phyloP scores from a whole-genome alignment of 139 green algal genomes.

The Dunaliella primolecta region DNA sequence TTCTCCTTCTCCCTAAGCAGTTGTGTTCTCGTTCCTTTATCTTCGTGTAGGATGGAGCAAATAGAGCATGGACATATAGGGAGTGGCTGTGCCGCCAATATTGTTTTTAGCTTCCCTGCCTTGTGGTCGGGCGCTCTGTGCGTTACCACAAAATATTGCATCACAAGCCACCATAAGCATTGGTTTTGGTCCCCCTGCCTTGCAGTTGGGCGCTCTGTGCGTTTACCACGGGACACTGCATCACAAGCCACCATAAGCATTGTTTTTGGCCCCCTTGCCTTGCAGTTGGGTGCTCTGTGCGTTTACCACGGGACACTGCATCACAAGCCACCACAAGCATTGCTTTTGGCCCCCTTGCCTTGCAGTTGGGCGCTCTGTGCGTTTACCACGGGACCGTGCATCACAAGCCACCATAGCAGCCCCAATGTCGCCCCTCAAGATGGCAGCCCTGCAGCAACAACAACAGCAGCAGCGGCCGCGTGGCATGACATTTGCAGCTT shows the following conservation, averaged over 20 bases:
- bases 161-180: neutral
- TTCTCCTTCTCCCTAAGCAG: too few species aligned
- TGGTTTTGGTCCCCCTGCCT: neutral
- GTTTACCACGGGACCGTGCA: slow-evolving; percentile 29
- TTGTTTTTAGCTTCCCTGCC: neutral
- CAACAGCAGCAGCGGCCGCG: neutral
- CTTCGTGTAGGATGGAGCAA: too few species aligned
- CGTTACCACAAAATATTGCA: too few species aligned
- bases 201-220: neutral
- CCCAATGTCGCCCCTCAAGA: slow-evolving; percentile 28
- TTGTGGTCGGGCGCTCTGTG: slow-evolving; percentile 22
- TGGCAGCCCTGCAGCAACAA: neutral
- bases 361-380: slow-evolving; percentile 29
- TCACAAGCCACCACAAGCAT: neutral
- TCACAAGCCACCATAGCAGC: slow-evolving; percentile 28
- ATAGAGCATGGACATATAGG: too few species aligned
- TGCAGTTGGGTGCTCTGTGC: slow-evolving; percentile 27
- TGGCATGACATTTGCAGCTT: neutral
- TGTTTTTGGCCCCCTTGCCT: neutral
- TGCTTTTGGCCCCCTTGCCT: neutral
- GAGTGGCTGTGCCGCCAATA: too few species aligned
- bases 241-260: neutral
- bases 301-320: too few species aligned
- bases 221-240: neutral
- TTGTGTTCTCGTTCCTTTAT: too few species aligned